Conservation (phyloP, 441 rosid species). For the Mallotus japonicus region DNA sequence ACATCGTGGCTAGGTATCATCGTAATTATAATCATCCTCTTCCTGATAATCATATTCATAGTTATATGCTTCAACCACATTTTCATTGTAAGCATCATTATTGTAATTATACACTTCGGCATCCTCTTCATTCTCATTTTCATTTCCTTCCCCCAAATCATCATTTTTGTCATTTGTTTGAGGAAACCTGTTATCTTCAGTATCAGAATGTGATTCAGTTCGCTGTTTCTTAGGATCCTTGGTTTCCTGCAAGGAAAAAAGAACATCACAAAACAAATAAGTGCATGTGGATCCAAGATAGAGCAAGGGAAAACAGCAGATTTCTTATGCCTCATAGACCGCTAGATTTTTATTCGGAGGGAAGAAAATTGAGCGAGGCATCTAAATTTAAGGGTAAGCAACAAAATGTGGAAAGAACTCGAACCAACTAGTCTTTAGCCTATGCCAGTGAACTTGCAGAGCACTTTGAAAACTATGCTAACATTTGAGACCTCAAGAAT, state of each 20-base stretch:
- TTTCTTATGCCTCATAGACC: not conserved
- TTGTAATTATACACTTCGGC: constrained; percentile 23
- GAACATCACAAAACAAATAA: not conserved
- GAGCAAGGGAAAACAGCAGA: not conserved
- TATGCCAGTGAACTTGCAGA: not conserved
- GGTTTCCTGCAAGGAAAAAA: constrained; percentile 26
- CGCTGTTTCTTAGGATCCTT: constrained; percentile 39
- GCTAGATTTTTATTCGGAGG: not conserved
- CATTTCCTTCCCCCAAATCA: constrained; percentile 18
- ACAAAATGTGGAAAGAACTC: not conserved
- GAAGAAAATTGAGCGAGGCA: not conserved
- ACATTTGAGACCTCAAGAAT: not conserved
- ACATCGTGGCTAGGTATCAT: constrained; percentile 13
- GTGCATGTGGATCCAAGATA: not conserved
- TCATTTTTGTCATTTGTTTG: constrained; percentile 19
- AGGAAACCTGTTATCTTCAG: constrained; percentile 21
- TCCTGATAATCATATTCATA: constrained; percentile 23
- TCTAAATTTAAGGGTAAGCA: not conserved
- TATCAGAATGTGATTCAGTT: constrained; percentile 25
- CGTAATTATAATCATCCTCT: constrained; percentile 6
- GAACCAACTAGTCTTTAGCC: not conserved
- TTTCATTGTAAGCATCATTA: constrained; percentile 17
- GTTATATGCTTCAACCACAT: constrained; percentile 25
- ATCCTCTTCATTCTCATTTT: constrained; percentile 17
- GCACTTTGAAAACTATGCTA: not conserved